phyloP scores from a whole-genome alignment of 441 rosid genomes.

The Omphalea diandra region DNA sequence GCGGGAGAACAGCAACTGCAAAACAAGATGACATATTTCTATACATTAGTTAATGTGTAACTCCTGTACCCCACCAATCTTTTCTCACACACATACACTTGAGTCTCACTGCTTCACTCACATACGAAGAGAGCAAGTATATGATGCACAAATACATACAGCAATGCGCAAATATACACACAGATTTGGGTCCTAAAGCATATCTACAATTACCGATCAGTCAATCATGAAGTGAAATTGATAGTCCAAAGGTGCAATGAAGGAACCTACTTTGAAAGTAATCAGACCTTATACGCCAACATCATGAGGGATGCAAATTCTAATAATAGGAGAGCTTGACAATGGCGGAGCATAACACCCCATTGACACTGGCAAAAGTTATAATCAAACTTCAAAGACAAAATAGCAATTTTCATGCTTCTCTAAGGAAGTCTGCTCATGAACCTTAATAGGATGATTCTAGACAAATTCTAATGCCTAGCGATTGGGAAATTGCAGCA shows the following conservation, averaged over 20 bases:
- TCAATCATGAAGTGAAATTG: background rate
- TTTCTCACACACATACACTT: too few relatives aligned
- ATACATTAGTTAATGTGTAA: background rate
- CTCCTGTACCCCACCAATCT: background rate
- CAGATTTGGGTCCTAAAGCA: too few relatives aligned
- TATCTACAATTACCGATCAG: background rate
- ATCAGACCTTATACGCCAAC: background rate
- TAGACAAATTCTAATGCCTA: background rate
- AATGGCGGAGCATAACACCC: background rate
- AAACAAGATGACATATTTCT: slow-evolving; percentile 1
- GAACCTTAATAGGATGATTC: background rate
- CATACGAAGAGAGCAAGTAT: background rate
- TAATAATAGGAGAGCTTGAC: background rate
- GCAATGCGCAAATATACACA: too few relatives aligned
- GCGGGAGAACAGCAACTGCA: slow-evolving; percentile 46
- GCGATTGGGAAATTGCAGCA: background rate
- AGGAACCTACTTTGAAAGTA: too few relatives aligned
- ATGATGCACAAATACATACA: background rate
- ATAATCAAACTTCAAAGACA: background rate
- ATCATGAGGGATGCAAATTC: background rate
- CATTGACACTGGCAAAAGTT: background rate
- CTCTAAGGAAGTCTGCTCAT: too few relatives aligned
- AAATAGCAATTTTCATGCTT: background rate
- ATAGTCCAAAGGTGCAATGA: background rate
- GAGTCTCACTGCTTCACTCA: too few relatives aligned